Base-by-base conservation (phyloP, 805 yeast species). In the Wilhelminamyces savonicus region DNA sequence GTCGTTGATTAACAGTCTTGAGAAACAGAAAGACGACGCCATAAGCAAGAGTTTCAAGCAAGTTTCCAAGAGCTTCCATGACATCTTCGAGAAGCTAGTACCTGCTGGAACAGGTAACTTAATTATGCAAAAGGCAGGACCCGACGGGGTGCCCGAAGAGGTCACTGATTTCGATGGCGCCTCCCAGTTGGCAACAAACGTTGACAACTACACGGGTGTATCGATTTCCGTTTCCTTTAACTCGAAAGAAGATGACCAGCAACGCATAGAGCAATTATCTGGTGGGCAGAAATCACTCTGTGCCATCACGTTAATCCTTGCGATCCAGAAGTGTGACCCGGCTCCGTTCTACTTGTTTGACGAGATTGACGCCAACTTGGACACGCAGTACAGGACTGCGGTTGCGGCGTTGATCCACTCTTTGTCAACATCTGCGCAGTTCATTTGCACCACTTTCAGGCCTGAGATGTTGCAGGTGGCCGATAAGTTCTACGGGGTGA, bases 201-300 rank as follows among this genome's bases (percentile, higher is more conserved):
- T 15, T 14, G 41, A 78, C 12, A 72, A 74, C 31, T 85, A 82
- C 50, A 62, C 66, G 8, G 97, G 97, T 15, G 86, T 90, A 3
- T 74, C 94, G 0, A 84, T 92, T 31, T 68, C 80, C 7, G 97
- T 88, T 3, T 84, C 96, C 0, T 90, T 90, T 66, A 90, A 86
- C 51, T 81, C 94, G 7, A 79, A 79, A 48, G 68, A 71, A 16
- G 82, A 88, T 48, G 96, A 87, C 42, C 95, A 85, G 52, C 82
- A 81, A 37, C 69, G 83, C 37, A 80, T 90, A 33, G 95, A 86
- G 51, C 97, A 88, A 51, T 65, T 92, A 12, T 85, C 96, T 1
- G 98, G 98, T 23, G 98, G 98, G 8, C 98, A 92, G 50, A 90
- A 90, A 52, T 83, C 97, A 0, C 63, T 92, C n/a, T 88, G 97